These are phyloP conservation scores for Guadua angustifolia DNA, from an alignment of 176 grass and related monocot genomes.

Conservation along the genomic window DNA sequence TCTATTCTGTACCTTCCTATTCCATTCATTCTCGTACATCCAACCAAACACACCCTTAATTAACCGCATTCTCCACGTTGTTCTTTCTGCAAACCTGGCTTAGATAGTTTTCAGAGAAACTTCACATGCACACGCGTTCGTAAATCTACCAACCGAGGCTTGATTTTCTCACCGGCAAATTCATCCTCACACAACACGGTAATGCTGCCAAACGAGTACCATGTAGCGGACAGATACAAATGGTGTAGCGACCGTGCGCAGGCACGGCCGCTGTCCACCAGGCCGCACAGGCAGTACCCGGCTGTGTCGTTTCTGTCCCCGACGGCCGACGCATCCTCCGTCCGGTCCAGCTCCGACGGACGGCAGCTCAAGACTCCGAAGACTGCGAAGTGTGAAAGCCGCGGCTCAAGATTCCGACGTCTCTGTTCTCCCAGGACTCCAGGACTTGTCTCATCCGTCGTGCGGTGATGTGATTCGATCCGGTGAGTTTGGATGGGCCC, in stretches of 20 bases:
- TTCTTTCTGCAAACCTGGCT: not conserved
- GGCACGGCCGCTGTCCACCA: not conserved
- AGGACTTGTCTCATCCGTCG: not conserved
- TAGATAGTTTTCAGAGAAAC: not conserved
- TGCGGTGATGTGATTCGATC: not conserved
- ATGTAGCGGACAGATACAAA: not conserved
- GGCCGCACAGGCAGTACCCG: not conserved
- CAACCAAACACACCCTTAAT: too few relatives aligned
- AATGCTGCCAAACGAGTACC: not conserved
- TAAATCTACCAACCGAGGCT: not conserved
- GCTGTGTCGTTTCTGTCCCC: not conserved
- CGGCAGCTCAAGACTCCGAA: not conserved
- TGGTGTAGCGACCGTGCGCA: conserved; percentile 31
- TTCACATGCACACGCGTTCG: not conserved
- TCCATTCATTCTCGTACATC: too few relatives aligned
- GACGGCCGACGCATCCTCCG: not conserved
- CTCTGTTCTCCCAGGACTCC: not conserved
- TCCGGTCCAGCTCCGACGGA: conserved; percentile 6
- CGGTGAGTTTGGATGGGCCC: not conserved
- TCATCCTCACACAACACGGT: not conserved
- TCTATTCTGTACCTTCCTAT: too few relatives aligned
- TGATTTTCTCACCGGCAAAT: not conserved
- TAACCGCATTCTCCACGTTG: not conserved
- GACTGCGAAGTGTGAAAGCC: not conserved
- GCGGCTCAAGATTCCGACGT: conserved; percentile 24